Evolutionary conservation across 805 yeast genomes (phyloP).

Genomic region (Candida ficus): DNA sequence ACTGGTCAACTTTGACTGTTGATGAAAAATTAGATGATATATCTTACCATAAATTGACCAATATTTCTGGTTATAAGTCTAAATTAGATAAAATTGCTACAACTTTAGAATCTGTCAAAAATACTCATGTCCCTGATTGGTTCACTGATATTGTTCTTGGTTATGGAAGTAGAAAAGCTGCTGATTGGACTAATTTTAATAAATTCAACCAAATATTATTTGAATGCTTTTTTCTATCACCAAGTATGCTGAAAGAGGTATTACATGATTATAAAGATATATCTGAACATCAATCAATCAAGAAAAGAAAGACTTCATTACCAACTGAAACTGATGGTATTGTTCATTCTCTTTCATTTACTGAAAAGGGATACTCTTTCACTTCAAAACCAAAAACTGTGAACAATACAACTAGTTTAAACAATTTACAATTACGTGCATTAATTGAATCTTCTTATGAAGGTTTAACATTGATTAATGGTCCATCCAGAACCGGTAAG

Average conservation of each 20-base stretch:
- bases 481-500: conserved; percentile 54
- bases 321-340: neutral
- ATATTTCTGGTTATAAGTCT: neutral
- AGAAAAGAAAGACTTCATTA: neutral
- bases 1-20: neutral
- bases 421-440: conserved; percentile 9
- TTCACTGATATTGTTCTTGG: conserved; percentile 28
- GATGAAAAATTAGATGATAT: no score
- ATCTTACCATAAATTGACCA: no score
- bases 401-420: no score
- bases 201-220: neutral
- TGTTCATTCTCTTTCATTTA: neutral
- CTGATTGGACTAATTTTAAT: neutral
- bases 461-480: conserved; percentile 42
- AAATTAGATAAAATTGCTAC: neutral
- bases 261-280: no score
- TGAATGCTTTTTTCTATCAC: no score
- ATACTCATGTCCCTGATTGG: conserved; percentile 30
- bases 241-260: neutral
- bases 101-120: neutral
- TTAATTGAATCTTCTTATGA: conserved; percentile 25
- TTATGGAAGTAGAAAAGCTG: conserved; percentile 21
- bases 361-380: neutral
- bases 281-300: no score
- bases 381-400: no score